Base-by-base conservation (phyloP, 257 asterid species). In the Solanum etuberosum region DNA sequence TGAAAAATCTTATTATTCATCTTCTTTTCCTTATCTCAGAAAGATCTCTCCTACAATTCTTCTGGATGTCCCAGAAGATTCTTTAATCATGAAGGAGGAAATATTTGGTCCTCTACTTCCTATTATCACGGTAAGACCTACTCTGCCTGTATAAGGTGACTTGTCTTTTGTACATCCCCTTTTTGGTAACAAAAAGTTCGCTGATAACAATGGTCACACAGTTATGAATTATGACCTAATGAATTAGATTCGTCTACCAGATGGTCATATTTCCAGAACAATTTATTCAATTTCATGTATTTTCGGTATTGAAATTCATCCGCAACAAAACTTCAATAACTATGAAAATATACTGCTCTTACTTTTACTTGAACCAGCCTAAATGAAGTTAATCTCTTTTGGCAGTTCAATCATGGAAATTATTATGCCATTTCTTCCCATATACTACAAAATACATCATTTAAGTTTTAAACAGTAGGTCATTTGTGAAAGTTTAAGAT, bases 21-120 rank as follows among this genome's bases (percentile, higher is more conserved):
- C 84, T 72, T 63, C 54, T 86, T 87, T 77, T 65, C 12, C 18
- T 86, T 48, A 86, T 87, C 88, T 18, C 93, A 96, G 99, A 81
- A 93, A 91, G 93, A 92, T 96, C 71, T 94, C 96, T 87, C 99
- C 99, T 25, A 95, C 98, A 61, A 88, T 95, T 88, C 68, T 96
- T 83, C 84, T 96, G 93, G 97, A 96, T 93, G 94, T 92, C 57
- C 97, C 98, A 3, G 89, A 86, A 84, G 98, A 95, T 89, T 91
- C 98, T 63, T 70, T 94, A 76, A 90, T 96, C 92, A 93, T 96
- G 98, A 90, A 89, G 38, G 99, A 96, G 85, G 99, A 96, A 93
- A 94, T 96, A 87, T 95, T 95, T 80, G 99, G 99, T 57, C 99
- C 99, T 38, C 88, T 96, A 87, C 98, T 96, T 87, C 96, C 98